Base-by-base conservation (phyloP, 2,329 filamentous ascomycete genomes). In the Exophiala sideris region DNA sequence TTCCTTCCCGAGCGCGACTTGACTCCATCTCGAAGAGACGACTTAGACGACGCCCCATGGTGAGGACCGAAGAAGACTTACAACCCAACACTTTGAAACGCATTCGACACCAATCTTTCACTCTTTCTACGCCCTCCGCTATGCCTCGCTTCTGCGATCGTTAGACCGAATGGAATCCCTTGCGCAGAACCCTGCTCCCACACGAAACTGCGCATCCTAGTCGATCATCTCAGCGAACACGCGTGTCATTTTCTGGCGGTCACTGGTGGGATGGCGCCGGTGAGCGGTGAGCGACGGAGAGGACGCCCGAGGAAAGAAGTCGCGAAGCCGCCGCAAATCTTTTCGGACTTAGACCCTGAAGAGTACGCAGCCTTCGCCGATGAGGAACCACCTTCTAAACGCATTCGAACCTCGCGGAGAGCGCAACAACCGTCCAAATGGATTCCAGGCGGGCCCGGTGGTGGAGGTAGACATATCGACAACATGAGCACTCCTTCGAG, bases 391-490 rank as follows among this genome's bases (percentile, higher is more conserved):
- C 84, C 86, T 10, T 78, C 78, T 1, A 91, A 90, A 73, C 83
- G 82, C 67, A 80, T 85, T 62, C 81, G 84, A 71, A 96, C 96
- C 73, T 56, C 58, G 21, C 54, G 56, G 21, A 54, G 51, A 20
- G 44, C 54, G 12, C 56, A 48, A 29, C 39, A 45, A 14, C 42
- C 57, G 12, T 49, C 51, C 10, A 59, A 54, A 48, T 62, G 61
- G 62, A 82, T 95, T 45, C 89, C 92, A 33, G 91, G 91, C 45
- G 91, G 90, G 2, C 87, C 89, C 54, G 90, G 89, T 36, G 91
- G 91, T 42, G 90, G 91, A 54, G 90, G 91, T 16, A 79, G 91
- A 67, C 95, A 91, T 70, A 77, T 94, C 34, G 89, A 95, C 63
- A 79, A 86, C 52, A 83, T 89, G 41, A 44, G 34, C 8, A 48